Conservation (phyloP, 371 early-diverging fungal genomes). For the Amoeboaphelidium protococcarum region DNA sequence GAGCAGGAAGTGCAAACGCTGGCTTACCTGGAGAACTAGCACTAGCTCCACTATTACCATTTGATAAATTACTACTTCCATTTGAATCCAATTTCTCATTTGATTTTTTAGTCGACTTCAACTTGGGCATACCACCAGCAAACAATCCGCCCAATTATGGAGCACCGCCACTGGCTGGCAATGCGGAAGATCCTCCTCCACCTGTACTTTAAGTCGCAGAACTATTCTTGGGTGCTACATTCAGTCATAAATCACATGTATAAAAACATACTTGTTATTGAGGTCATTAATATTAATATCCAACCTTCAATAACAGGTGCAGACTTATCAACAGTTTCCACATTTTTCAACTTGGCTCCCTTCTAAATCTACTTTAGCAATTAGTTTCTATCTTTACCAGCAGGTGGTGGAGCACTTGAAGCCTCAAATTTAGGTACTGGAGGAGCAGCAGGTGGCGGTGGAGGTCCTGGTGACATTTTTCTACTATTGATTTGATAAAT, state of each 20-base stretch:
- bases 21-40: no score
- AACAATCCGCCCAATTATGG: conserved; percentile 19
- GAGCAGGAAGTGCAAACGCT: no score
- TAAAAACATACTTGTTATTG: background rate
- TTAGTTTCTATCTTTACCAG: conserved; percentile 6
- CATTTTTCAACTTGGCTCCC: conserved; percentile 38
- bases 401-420: background rate
- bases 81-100: no score
- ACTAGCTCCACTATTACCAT: no score
- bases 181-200: conserved; percentile 3
- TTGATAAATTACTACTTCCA: no score
- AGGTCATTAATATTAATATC: background rate
- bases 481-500: no score
- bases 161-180: conserved; percentile 1
- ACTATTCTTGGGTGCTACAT: no score
- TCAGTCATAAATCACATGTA: no score
- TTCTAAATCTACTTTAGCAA: conserved; percentile 43
- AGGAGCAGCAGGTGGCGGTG: conserved; percentile 1
- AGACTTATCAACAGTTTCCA: conserved; percentile 52
- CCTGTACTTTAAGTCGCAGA: background rate
- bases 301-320: conserved; percentile 18
- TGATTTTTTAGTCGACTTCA: conserved; percentile 15
- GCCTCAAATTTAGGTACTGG: background rate
- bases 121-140: conserved; percentile 24
- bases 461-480: background rate